Base-by-base conservation (phyloP, 257 asterid species). In the Lavandula angustifolia region DNA sequence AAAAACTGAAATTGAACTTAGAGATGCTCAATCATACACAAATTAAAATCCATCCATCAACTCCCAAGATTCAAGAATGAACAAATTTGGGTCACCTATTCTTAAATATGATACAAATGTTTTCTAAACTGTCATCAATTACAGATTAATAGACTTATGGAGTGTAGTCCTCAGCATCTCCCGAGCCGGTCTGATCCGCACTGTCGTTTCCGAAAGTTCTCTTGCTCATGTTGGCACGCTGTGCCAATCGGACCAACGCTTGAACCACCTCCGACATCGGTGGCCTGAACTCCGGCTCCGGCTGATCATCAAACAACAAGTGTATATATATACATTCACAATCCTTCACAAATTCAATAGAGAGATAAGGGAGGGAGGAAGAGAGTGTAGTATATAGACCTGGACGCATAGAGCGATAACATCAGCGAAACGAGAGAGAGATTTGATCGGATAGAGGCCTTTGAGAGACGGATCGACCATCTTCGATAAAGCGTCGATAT, bases 241-340 rank as follows among this genome's bases (percentile, higher is more conserved):
- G 96, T 62, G 87, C 99, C 73, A 92, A 64, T 1, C 97, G 87
- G 37, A 90, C 97, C 85, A 92, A 82, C 27, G 95, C 96, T 63
- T 92, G 82, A 37, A 92, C 99, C 75, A 92, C 99, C 70, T 92
- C 97, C 5, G 97, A 92, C 89, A 92, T 89, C 4, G 97, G 97
- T n/a, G 97, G 99, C 77, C 99, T 79, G 75, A 92, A 92, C 85
- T 92, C 99, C 0, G 99, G 96, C 86, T 92, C 97, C 43, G 92
- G 84, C 97, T 92, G 91, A 53, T 69, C 80, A 50, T 60, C 52
- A 64, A 22, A 22, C 27, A 22, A 22, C n/a, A n/a, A n/a, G n/a
- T n/a, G 27, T 22, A 22, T 22, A 22, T 22, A 22, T 22, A 22
- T 22, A 22, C 1, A 2, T 22, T 22, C 27, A 22, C 27, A 22